A percentile compares a stretch with the other conserved stretches of the same genome.
Evolutionary conservation across 2,329 filamentous ascomycete genomes (phyloP).

Genomic region (Claviceps fusiformis): DNA sequence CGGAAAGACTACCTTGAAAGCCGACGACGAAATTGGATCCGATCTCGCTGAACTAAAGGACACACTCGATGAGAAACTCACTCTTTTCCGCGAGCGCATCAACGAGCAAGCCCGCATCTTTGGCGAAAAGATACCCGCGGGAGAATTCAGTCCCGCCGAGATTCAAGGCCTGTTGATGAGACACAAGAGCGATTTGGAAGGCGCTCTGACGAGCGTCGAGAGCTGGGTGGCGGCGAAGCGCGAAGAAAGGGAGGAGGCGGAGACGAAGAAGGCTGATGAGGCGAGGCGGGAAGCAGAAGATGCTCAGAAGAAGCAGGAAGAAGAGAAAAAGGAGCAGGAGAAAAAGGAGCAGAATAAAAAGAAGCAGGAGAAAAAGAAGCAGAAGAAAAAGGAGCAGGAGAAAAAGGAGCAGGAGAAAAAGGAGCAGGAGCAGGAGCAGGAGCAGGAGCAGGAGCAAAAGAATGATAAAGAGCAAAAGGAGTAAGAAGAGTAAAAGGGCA

Average conservation of each 20-base stretch:
- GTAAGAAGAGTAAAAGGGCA: neutral
- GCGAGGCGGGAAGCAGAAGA: constrained; percentile 11
- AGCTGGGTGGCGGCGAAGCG: constrained; percentile 37
- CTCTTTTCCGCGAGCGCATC: constrained; percentile 26
- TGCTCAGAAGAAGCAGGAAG: constrained; percentile 1
- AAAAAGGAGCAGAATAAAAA: constrained; percentile 1
- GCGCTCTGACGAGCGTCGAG: constrained; percentile 31
- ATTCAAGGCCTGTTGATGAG: constrained; percentile 45
- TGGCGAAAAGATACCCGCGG: constrained; percentile 33
- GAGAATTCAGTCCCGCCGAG: constrained; percentile 47
- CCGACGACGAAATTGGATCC: constrained; percentile 10
- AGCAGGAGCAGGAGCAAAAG: neutral
- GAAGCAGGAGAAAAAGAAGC: neutral
- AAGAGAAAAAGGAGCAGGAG: neutral
- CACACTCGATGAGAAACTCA: constrained; percentile 17
- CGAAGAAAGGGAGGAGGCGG: constrained; percentile 33
- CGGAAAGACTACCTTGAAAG: constrained; percentile 8
- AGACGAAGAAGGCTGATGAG: constrained; percentile 15
- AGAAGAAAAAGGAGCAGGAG: neutral
- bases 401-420: neutral
- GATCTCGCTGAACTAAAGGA: constrained; percentile 17
- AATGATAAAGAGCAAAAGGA: neutral
- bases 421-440: neutral
- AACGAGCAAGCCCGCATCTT: constrained; percentile 34
- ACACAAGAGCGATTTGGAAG: constrained; percentile 38